phyloP scores from a whole-genome alignment of 23 red algal genomes.

The Cyanidiococcus yangmingshanensis region DNA sequence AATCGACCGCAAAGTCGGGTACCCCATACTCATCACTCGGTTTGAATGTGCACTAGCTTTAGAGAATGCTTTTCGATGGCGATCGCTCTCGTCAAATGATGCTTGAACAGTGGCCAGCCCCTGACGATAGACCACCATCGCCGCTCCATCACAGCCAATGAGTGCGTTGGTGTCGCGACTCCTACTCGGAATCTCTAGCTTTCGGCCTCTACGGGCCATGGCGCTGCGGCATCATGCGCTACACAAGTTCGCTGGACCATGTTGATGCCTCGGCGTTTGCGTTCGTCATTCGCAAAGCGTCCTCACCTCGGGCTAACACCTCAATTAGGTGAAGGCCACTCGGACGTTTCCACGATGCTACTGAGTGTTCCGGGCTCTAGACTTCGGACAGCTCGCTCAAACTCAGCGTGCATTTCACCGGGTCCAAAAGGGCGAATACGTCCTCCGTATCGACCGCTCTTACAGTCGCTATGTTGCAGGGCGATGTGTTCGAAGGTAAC shows the following conservation, averaged over 20 bases:
- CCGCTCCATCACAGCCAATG: too few species aligned
- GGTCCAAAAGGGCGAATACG: slow-evolving; percentile 52
- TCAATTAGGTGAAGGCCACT: slow-evolving; percentile 61
- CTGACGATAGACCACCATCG: too few species aligned
- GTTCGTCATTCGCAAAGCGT: not conserved
- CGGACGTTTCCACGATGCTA: slow-evolving; percentile 58
- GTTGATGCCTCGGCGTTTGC: not conserved
- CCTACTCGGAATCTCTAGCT: too few species aligned
- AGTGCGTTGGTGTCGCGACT: too few species aligned
- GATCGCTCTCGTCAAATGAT: too few species aligned
- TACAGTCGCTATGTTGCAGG: slow-evolving; percentile 48
- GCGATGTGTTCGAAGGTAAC: slow-evolving; percentile 51
- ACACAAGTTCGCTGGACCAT: not conserved
- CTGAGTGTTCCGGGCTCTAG: slow-evolving; percentile 53
- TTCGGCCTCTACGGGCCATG: too few species aligned
- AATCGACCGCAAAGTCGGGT: too few species aligned
- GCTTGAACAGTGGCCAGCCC: too few species aligned
- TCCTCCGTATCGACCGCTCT: slow-evolving; percentile 46
- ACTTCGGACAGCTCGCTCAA: slow-evolving; percentile 53
- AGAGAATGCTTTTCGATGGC: too few species aligned
- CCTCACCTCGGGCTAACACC: not conserved
- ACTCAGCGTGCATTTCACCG: slow-evolving; percentile 67
- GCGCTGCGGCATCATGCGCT: too few species aligned
- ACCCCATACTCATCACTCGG: too few species aligned
- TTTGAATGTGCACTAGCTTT: too few species aligned